Base-by-base conservation (phyloP, 345 rosid species). In the Lepidium sativum region DNA sequence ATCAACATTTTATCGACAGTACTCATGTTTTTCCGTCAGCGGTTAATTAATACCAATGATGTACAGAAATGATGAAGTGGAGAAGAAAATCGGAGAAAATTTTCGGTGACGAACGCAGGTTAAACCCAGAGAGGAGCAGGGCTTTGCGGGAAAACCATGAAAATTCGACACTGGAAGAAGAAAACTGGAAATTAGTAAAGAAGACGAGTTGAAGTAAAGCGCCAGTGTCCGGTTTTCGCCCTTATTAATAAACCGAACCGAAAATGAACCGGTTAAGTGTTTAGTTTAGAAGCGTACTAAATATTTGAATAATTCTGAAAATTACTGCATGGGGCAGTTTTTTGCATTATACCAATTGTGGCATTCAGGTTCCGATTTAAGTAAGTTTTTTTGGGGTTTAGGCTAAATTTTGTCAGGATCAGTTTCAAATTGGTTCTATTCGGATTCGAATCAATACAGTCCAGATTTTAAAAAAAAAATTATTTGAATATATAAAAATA, bases 1-100 rank as follows among this genome's bases (percentile, higher is more conserved):
- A 90, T 90, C 75, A 90, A 76, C 99, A 90, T 94, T 76, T 94
- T 94, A 68, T 94, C 97, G 25, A 94, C 97, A 40, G 97, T 94
- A 77, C 97, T 94, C 99, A 90, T 90, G 71, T 79, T 78, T 5
- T 39, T 49, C 4, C 20, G 32, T 40, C 13, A 41, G 37, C 12
- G 31, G 29, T 8, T 16, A 29, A 38, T 8, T 12, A 29, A 0
- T 34, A 10, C 12, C 64, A 10, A 52, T 20, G 10, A 9, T 42
- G 6, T 5, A 14, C 10, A 20, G 52, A 33, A 6, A 0, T 23
- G 62, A 8, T 4, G 3, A 50, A 60, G 13, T 21, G 27, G 39
- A 41, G 60, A 60, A 11, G 23, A 11, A 23, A 23, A 21, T 7
- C n/a, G 2, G 40, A 57, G 60, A 31, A 39, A 31, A 2, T 9